A percentile compares a stretch with the other conserved stretches of the same genome.
These are phyloP conservation scores for Parastagonospora avenae DNA, from an alignment of 2,329 filamentous ascomycete species.

Conservation along the genomic window DNA sequence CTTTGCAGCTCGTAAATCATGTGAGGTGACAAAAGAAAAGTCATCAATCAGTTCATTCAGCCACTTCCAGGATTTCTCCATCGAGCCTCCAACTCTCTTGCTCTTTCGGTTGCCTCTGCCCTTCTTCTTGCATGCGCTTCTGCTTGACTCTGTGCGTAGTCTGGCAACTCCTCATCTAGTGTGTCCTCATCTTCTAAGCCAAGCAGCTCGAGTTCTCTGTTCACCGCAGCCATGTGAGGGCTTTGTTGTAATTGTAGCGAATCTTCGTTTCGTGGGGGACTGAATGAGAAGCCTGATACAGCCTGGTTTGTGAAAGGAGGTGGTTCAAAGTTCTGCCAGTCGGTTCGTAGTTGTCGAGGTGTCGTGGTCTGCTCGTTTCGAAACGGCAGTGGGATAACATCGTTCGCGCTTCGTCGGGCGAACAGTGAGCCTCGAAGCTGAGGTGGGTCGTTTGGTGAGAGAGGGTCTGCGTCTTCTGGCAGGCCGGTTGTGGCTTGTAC, in stretches of 20 bases:
- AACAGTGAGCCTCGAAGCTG: constrained; percentile 43
- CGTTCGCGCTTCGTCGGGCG: constrained; percentile 32
- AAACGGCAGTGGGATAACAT: constrained; percentile 30
- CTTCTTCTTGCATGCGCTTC: constrained; percentile 49
- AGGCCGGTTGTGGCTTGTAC: constrained; percentile 47
- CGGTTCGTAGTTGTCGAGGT: constrained; percentile 16
- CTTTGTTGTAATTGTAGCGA: constrained; percentile 20
- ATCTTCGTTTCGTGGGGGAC: constrained; percentile 14
- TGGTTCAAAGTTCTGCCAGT: constrained; percentile 37
- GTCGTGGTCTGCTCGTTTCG: constrained; percentile 21
- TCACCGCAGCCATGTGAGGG: constrained; percentile 31
- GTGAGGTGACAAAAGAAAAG: not conserved
- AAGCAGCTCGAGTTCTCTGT: constrained; percentile 37
- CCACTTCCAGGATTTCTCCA: constrained; percentile 41
- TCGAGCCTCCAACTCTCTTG: constrained; percentile 51
- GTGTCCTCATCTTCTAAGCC: constrained; percentile 38
- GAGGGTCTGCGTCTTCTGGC: constrained; percentile 33
- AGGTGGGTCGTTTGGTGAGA: constrained; percentile 38
- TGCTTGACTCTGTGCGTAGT: constrained; percentile 55
- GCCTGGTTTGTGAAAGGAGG: constrained; percentile 13
- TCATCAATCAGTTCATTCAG: not conserved
- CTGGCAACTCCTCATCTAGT: constrained; percentile 48
- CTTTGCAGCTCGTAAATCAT: not conserved
- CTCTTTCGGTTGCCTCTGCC: constrained; percentile 49
- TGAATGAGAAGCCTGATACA: constrained; percentile 15